Percentiles rank a stretch among this genome's conserved stretches.
Evolutionary conservation across 2,329 filamentous ascomycete genomes (phyloP).

Genomic region (Pezicula carpinea): DNA sequence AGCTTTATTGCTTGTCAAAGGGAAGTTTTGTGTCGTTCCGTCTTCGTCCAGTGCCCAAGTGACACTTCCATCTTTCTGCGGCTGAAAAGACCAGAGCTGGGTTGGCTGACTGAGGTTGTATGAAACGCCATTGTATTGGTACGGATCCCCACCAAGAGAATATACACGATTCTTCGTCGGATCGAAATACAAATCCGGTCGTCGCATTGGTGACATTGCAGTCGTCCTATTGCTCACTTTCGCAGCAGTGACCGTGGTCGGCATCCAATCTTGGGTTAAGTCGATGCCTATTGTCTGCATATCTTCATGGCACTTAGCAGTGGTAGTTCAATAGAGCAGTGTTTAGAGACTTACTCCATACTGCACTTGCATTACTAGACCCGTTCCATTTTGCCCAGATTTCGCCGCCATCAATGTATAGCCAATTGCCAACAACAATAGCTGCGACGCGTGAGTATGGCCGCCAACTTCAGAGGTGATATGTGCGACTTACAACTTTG

Average conservation of each 20-base stretch:
- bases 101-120: neutral
- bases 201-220: neutral
- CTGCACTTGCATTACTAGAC: neutral
- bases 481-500: neutral
- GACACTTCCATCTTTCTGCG: slow-evolving; percentile 1
- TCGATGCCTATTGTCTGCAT: neutral
- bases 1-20: neutral
- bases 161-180: slow-evolving; percentile 5
- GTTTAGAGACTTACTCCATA: neutral
- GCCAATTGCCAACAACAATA: neutral
- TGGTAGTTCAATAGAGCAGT: too few species aligned
- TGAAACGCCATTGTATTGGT: neutral
- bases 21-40: slow-evolving; percentile 5
- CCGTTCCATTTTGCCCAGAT: neutral
- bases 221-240: neutral
- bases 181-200: slow-evolving; percentile 9
- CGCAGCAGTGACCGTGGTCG: neutral
- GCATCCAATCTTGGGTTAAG: neutral
- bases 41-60: slow-evolving; percentile 4
- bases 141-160: slow-evolving; percentile 5
- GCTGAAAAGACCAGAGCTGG: slow-evolving; percentile 8
- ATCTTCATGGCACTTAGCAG: neutral
- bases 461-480: neutral
- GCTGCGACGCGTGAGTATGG: neutral
- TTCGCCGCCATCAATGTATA: neutral